phyloP scores from a whole-genome alignment of 768 basidiomycete genomes.

The Tulasnella sp. region DNA sequence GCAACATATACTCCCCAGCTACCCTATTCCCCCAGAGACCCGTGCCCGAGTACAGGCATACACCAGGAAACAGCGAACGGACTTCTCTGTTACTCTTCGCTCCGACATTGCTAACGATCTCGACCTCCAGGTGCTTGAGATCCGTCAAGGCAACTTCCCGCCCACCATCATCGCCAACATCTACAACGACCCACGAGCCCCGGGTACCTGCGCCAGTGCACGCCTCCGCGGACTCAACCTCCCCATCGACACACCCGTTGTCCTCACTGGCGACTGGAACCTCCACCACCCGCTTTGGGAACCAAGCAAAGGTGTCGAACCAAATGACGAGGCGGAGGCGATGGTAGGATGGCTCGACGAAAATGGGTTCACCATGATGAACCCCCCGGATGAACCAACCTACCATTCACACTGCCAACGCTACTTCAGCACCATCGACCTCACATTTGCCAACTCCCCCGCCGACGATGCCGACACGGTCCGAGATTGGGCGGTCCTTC shows the following conservation, averaged over 20 bases:
- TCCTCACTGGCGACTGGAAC: slow-evolving; percentile 12
- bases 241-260: background rate
- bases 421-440: background rate
- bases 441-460: background rate
- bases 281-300: background rate
- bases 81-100: background rate
- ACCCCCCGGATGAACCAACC: background rate
- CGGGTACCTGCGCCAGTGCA: background rate
- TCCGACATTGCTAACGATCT: slow-evolving; percentile 5
- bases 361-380: background rate
- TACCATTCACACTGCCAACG: background rate
- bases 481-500: background rate
- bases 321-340: background rate
- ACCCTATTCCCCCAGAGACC: background rate
- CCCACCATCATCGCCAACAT: background rate
- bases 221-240: background rate
- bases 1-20: slow-evolving; percentile 4
- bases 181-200: slow-evolving; percentile 1
- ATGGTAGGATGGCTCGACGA: background rate
- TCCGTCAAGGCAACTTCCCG: background rate
- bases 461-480: background rate
- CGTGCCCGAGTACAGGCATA: slow-evolving; percentile 9
- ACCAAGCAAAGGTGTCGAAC: background rate
- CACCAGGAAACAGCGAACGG: background rate
- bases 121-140: slow-evolving; percentile 1